phyloP scores from a whole-genome alignment of 2,329 filamentous ascomycete genomes.

The Diaporthe citri region DNA sequence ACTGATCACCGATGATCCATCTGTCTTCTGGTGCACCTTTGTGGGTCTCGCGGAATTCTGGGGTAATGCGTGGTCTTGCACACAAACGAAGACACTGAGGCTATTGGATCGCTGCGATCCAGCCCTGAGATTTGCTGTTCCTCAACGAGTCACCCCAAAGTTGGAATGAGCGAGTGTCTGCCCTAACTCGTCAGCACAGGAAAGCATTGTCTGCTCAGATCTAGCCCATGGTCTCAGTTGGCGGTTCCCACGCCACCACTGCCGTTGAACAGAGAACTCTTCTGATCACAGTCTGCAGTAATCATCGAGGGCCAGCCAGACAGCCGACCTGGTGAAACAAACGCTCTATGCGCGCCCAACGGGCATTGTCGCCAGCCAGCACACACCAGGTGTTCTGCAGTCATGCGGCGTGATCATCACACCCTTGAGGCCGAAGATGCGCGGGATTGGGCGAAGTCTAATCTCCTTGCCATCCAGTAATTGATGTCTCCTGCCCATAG shows the following conservation, averaged over 20 bases:
- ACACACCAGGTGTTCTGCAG: conserved; percentile 5
- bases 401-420: conserved; percentile 36
- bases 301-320: background rate
- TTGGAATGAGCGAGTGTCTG: background rate
- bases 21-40: background rate
- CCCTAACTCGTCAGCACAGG: background rate
- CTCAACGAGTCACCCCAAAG: background rate
- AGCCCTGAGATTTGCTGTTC: background rate
- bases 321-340: conserved; percentile 3
- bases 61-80: background rate
- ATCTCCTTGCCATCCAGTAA: conserved; percentile 12
- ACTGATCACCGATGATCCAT: background rate
- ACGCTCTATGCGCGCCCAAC: conserved; percentile 22
- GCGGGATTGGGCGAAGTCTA: conserved; percentile 17
- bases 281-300: conserved; percentile 8
- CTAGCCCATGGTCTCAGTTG: background rate
- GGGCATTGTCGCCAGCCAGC: background rate
- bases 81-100: background rate
- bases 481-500: background rate
- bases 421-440: background rate
- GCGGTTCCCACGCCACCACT: background rate
- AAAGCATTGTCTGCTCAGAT: background rate
- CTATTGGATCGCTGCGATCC: background rate
- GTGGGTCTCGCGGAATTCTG: background rate
- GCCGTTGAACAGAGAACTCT: background rate